Evolutionary conservation across 768 basidiomycete genomes (phyloP), one percentile per base, ranked within the genome.

Genomic region (Tulasnella sp.): DNA sequence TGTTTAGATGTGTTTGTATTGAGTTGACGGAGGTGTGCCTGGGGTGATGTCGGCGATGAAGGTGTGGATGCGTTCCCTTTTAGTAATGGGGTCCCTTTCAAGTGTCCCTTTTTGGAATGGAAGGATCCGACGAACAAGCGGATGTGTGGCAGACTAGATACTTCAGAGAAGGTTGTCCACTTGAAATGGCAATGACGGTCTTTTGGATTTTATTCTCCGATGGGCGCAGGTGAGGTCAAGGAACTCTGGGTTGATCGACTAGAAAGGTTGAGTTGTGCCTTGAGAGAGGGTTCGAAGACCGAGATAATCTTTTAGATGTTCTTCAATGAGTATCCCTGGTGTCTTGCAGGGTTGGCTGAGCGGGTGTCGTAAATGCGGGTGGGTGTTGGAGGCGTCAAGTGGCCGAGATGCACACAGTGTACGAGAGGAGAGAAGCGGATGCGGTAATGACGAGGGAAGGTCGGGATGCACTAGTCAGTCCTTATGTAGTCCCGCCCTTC

Each of bases 11-110:
- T 68, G 62, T 68, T 68, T 68, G 62, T 36, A 34, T 31, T 24
- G 14, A 14, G 16, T 36, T 68, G 8, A 27, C 31, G 27, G 62
- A 68, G 62, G 62, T 68, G 62, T 68, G 62, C 62, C 62, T 68
- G 27, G 62, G 62, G 62, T 68, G 62, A 68, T 68, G 31, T 68
- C 62, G 62, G 62, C 62, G 62, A 68, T 68, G 62, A 68, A 68
- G 34, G 62, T 68, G 62, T 68, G 62, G 62, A 68, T 68, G 62
- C 31, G 62, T 68, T 52, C 52, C 52, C 52, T 52, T 52, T 52
- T 5, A 52, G 62, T 68, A 34, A 27, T 27, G 62, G 27, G 34
- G 62, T 68, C 62, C 27, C 31, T 36, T 36, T 68, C 31, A 68
- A 36, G 31, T 68, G 2, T 68, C 34, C 62, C 62, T 36, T 36